Base-by-base conservation (phyloP, 106 monocot species). In the Dactylorhiza incarnata region DNA sequence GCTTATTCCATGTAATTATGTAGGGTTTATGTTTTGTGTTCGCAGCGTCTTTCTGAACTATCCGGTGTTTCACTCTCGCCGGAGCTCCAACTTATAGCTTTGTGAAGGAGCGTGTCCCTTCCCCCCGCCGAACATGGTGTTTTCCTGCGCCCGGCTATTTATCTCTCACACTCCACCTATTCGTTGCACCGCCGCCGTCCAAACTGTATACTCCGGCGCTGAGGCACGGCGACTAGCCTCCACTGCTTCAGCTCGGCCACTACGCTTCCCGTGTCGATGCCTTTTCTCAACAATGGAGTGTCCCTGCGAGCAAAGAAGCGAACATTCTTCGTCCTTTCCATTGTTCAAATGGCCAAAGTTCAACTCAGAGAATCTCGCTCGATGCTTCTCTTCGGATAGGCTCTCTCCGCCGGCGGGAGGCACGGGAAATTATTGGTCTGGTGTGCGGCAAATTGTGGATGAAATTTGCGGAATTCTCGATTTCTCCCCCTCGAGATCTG, bases 401-500 rank as follows among this genome's bases (percentile, higher is more conserved):
- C 74, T 75, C 68, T 67, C 76, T 45, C 68, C 72, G 16, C 20
- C 65, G 16, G 26, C 43, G 6, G 73, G 49, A 44, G 44, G 25
- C 45, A 68, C 0, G 10, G 53, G 17, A 6, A 45, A n/a, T 19
- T 58, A 69, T 71, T 79, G 68, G 73, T 63, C 71, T 9, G 26
- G 7, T 48, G 48, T 73, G 25, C 77, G 73, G 49, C 23, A 23
- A 17, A 76, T 50, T 29, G 70, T 87, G 16, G 85, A 89, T 50
- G 78, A 86, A 78, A 53, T 84, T 20, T 89, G 89, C 68, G 58
- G 72, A 44, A 78, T 89, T 66, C 79, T 93, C 22, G 78, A 87
- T n/a, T 23, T 65, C 10, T 44, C 43, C 4, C 53, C 78, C 12
- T 84, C 78, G 83, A 84, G 82, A 1, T 56, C 75, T 16, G 81